Percentiles rank a stretch among this genome's conserved stretches.
Conservation (phyloP, 345 rosid genomes). For the Gossypium anomalum region DNA sequence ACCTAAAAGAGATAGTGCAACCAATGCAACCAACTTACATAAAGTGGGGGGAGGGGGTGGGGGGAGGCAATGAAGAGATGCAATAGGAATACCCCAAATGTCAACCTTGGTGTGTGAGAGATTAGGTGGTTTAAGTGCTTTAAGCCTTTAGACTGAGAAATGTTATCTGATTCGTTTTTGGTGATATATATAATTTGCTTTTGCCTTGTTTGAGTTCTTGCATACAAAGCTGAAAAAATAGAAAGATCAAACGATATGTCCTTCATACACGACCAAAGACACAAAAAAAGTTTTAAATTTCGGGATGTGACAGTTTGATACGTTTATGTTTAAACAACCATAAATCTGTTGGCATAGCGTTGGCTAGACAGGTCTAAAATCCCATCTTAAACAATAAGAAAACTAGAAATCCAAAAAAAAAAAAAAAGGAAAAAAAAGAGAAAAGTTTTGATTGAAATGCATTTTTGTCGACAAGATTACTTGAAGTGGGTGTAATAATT, state of each 20-base stretch:
- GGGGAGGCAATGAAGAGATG: not conserved
- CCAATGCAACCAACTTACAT: constrained; percentile 12
- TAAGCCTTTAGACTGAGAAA: not conserved
- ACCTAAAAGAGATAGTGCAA: constrained; percentile 17
- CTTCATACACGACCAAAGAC: constrained; percentile 5
- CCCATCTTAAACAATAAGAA: constrained; percentile 16
- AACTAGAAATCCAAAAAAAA: not conserved
- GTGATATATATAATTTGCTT: not conserved
- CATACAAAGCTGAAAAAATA: not conserved
- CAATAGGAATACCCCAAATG: not conserved
- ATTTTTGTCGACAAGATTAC: constrained; percentile 23
- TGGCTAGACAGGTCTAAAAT: constrained; percentile 33
- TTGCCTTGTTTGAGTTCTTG: constrained; percentile 22
- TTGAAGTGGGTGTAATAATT: constrained; percentile 35
- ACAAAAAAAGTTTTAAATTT: not conserved
- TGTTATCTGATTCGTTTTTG: constrained; percentile 1
- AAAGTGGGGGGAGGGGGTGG: constrained; percentile 1
- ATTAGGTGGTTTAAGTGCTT: not conserved
- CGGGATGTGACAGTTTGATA: not conserved
- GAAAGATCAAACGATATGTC: not conserved
- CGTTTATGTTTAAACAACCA: constrained; percentile 9
- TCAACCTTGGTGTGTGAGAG: constrained; percentile 11
- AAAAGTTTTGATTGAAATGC: constrained; percentile 18
- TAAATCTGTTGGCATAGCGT: constrained; percentile 14
- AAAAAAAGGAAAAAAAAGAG: not conserved